Evolutionary conservation across 2,329 filamentous ascomycete genomes (phyloP).

Genomic region (Knoxdaviesia proteae): DNA sequence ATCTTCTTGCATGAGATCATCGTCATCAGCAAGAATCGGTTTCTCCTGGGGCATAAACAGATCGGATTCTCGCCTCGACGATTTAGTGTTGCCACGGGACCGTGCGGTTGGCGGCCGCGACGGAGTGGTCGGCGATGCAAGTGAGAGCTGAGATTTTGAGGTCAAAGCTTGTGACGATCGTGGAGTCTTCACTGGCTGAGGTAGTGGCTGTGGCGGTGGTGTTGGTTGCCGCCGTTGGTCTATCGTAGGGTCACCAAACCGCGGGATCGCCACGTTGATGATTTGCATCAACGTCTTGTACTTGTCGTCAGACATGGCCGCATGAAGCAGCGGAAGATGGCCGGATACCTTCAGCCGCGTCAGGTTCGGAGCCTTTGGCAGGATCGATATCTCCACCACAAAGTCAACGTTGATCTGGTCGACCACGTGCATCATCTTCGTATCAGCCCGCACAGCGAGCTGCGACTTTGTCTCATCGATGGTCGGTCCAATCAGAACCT

Average conservation of each 20-base stretch:
- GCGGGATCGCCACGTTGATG: slow-evolving; percentile 86
- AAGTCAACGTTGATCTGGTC: slow-evolving; percentile 97
- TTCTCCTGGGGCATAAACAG: no score
- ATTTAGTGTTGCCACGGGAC: no score
- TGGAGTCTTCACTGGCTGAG: no score
- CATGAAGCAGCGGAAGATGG: slow-evolving; percentile 78
- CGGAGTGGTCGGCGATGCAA: no score
- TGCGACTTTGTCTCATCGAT: slow-evolving; percentile 78
- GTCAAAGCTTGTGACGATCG: no score
- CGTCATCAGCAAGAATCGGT: slow-evolving; percentile 20
- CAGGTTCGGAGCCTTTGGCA: slow-evolving; percentile 86
- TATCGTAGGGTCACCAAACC: slow-evolving; percentile 31
- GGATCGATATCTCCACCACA: slow-evolving; percentile 81
- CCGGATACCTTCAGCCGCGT: slow-evolving; percentile 84
- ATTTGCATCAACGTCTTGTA: slow-evolving; percentile 95
- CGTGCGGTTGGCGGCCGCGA: no score
- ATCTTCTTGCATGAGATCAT: slow-evolving; percentile 47
- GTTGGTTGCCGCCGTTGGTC: no score
- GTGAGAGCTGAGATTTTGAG: no score
- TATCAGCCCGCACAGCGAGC: slow-evolving; percentile 44
- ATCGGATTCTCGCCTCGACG: no score
- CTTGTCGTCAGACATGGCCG: slow-evolving; percentile 78
- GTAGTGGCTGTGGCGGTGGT: no score
- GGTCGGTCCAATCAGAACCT: slow-evolving; percentile 84
- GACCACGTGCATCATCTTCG: slow-evolving; percentile 66